Evolutionary conservation across 306 rosid genomes (phyloP), one percentile per base, ranked within the genome.

Genomic region (Rosa multiflora): DNA sequence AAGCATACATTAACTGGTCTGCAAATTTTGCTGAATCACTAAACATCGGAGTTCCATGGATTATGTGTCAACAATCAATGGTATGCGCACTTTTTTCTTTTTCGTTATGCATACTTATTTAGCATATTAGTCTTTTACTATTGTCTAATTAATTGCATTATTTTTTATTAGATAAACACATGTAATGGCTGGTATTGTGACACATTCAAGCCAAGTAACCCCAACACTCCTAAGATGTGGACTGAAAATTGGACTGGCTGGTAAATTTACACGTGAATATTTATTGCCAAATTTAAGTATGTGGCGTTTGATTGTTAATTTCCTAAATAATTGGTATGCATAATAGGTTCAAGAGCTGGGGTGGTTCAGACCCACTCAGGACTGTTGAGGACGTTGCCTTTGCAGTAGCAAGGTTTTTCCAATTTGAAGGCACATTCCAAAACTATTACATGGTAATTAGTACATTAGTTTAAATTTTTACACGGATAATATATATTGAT

Each of bases 141-240:
- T 71, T 32, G 37, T 32, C 2, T 32, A 7, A 0, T 42, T 49
- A 17, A 9, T 4, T 46, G 7, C 5, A 15, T 47, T 9, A 11
- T 39, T 59, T 40, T 10, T 76, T 29, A 3, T 40, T 70, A 88
- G 91, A 86, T 90, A 43, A 87, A 85, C 46, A 85, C 91, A 44
- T 89, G 91, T 78, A 89, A 89, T 58, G 93, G 93, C n/a, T 89
- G 81, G 77, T 89, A 89, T 47, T 89, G 93, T 46, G 82, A 89
- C 32, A 37, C 71, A 40, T 89, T 87, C 67, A 69, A 48, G 12
- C 89, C 93, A 39, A 89, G 80, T 15, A 85, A 74, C 70, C 88
- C 86, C 0, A 83, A 82, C 42, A 87, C 83, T 20, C 93, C 93
- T 21, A 89, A 87, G 43, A 87, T 89, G 88, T 89, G 91, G 93